Base-by-base conservation (phyloP, 768 basidiomycete species). In the Filobasidium wieringae region DNA sequence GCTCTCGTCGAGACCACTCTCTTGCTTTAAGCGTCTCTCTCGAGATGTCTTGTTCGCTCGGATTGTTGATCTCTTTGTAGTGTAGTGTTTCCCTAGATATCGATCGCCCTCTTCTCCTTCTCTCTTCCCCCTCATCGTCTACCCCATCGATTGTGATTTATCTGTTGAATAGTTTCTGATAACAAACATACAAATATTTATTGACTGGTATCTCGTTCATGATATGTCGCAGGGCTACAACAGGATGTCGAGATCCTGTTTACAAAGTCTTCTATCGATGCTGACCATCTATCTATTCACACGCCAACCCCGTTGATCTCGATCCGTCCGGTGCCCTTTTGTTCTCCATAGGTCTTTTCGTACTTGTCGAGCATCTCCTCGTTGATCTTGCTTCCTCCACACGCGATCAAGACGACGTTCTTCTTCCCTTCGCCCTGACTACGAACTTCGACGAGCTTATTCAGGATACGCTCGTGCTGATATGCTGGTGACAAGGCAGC, bases 1-100 rank as follows among this genome's bases (percentile, higher is more conserved):
- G 68, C 75, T 63, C 69, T 74, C 26, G 66, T 74, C 57, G 88
- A 92, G 79, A 93, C 91, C 56, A 90, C 88, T 47, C 64, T 74
- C 57, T 71, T 76, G 56, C 64, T 65, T 26, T 56, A 45, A 55
- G 63, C 40, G 33, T 40, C 30, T 58, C 24, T n/a, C 30, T n/a
- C 12, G 53, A n/a, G 43, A 45, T 29, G 40, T 5, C 43, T 47
- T 15, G 22, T 22, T 11, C 5, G 37, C 3, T 40, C 37, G 37
- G 11, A 11, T 22, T 40, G 4, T 15, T 11, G 37, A 22, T 40
- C 37, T 15, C 37, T 40, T n/a, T n/a, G n/a, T n/a, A n/a, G n/a
- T n/a, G n/a, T n/a, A n/a, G n/a, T n/a, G n/a, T n/a, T n/a, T n/a
- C n/a, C n/a, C n/a, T n/a, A n/a, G n/a, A n/a, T n/a, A n/a, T n/a